Base-by-base conservation (phyloP, 1,284 basidiomycete genomes). In the Cutaneotrichosporon dermatis region DNA sequence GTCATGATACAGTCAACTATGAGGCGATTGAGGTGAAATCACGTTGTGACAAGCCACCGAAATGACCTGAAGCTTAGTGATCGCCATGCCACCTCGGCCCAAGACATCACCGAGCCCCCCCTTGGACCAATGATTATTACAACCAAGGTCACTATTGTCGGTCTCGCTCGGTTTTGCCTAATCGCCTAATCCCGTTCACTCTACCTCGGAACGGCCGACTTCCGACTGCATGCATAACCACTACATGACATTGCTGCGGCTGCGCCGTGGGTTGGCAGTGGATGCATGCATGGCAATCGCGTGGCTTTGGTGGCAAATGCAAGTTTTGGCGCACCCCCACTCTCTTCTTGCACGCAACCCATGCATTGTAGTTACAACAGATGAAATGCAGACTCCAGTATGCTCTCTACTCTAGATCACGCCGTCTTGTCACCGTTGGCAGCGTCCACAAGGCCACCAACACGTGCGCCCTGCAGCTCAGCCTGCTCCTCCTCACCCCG, bases 401-500 rank as follows among this genome's bases (percentile, higher is more conserved):
- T 53, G 33, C 50, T 52, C 8, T 51, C n/a, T 25, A 25, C 25
- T 25, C 25, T 6, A 35, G 41, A 44, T 53, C 51, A 53, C 33
- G 10, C 13, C 16, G 25, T 9, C 15, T 52, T 41, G 5, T 33
- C 34, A 13, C 9, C 13, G 9, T 35, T 44, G 34, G 41, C 62
- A 15, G 25, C 25, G 25, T 64, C 62, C 6, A 51, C 44, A 33
- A 48, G 46, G 5, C 46, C 36, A 6, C 68, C 71, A 11, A 69
- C 67, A 10, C 55, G 55, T 11, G 45, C 56, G 10, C 68, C 69
- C 12, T 64, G 51, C 54, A 77, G 62, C 45, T 70, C 69, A 41
- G 65, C 65, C 44, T 52, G 46, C 57, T 73, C 73, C 55, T 76
- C 67, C 36, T 74, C 61, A 9, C 62, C 73, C 6, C 65, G 58